Evolutionary conservation across 177 flowering plant genomes (phyloP), one percentile per base, ranked within the genome.

Genomic region (Vitis hybrid): DNA sequence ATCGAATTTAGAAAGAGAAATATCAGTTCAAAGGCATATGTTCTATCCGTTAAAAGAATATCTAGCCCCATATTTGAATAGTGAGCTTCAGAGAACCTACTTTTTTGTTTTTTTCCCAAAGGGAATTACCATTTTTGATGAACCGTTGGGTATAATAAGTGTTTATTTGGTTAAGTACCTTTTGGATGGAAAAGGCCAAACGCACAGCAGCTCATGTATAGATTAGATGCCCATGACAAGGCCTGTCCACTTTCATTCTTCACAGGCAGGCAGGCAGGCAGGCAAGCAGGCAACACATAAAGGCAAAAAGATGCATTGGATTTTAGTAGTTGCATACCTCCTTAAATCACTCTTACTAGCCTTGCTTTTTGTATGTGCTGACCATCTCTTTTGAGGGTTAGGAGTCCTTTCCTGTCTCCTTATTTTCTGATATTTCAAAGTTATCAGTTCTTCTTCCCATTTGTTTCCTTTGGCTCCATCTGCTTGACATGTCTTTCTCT

Each of bases 401-500:
- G 45, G 50, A 56, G 34, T 59, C 51, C n/a, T 21, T 32, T 65
- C 21, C 51, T 69, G 74, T 72, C 76, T 51, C 59, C 26, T 62
- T 67, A 19, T n/a, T 52, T 52, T 30, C 66, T 65, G 73, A 65
- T 64, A 56, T 69, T 55, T 69, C 73, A 69, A 60, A 69, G 64
- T 65, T 70, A 26, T 32, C 48, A 66, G 17, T 70, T n/a, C 60
- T 0, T 32, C 55, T 45, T 45, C 57, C 56, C 71, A 11, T 26
- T 13, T 66, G 30, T 34, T 54, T 55, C 10, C 9, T 56, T 66
- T 74, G 80, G 70, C 74, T n/a, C 45, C 63, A 70, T 70, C 58
- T 65, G 51, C 49, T 73, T 67, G 75, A 70, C 56, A 60, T 60
- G 62, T 67, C 74, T 66, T 30, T 66, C 66, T 66, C 64, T 17